Base-by-base conservation (phyloP, 768 basidiomycete genomes). In the Hebeloma cylindrosporum region DNA sequence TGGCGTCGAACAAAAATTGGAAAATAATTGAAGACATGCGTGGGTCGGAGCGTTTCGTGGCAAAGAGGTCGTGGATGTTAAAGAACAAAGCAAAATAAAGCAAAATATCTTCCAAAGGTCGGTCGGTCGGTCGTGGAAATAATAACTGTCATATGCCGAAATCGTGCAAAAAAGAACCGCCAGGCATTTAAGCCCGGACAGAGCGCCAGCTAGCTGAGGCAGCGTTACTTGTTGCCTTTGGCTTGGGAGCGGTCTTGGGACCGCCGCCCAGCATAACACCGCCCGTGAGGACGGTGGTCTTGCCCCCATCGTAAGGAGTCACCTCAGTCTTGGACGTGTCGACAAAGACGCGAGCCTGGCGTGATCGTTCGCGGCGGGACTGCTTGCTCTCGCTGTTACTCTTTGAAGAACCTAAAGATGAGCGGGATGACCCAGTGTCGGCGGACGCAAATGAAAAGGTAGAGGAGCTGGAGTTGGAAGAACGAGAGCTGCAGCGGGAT, bases 281-380 rank as follows among this genome's bases (percentile, higher is more conserved):
- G 45, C 88, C 88, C 2, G 88, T 89, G 55, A 91, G 79, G 38
- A 90, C 88, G 21, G 88, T 89, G 41, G 88, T 91, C 76, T 88
- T 89, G 52, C 88, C 88, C 44, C 87, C 88, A 54, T 91, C 88
- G 56, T 91, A 91, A 57, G 85, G 85, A 35, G 88, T 90, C 51
- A 90, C 85, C 33, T 85, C 85, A 42, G 67, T 88, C 73, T 83
- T 90, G 58, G 82, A 67, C 16, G 73, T 78, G 64, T 91, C 88
- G 43, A 91, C 64, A 59, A 76, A 88, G 54, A 90, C 84, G 51
- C 79, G 80, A 17, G 77, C 77, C 61, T 83, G 82, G 51, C 82
- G 75, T 7, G 79, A 78, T 38, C 75, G 77, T 63, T 88, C 86
- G 48, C 85, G 78, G 43, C 84, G 82, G 17, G 83, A 85, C 43